phyloP scores from a whole-genome alignment of 805 yeast species.

The Maudiozyma barnettii region DNA sequence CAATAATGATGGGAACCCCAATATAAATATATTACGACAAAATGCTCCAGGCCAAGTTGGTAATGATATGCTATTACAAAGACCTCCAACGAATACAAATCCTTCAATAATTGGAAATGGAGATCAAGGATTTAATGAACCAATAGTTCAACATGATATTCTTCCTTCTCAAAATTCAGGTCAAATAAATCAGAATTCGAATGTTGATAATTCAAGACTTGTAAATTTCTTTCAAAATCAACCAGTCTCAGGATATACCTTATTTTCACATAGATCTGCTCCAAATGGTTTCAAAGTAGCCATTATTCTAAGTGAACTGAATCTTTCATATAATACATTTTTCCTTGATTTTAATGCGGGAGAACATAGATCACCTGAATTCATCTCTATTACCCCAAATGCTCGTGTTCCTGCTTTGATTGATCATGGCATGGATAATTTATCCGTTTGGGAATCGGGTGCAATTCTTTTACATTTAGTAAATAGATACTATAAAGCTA shows the following conservation, averaged over 20 bases:
- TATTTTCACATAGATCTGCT: conserved; percentile 78
- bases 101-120: not conserved
- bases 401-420: conserved; percentile 92
- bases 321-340: conserved; percentile 68
- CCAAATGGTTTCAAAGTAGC: conserved; percentile 97
- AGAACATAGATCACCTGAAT: conserved; percentile 90
- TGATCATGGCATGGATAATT: conserved; percentile 73
- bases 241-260: conserved; percentile 74
- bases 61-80: conserved; percentile 2
- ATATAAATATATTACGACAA: conserved; percentile 15
- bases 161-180: conserved; percentile 28
- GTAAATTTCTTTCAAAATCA: conserved; percentile 64
- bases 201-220: conserved; percentile 46
- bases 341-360: conserved; percentile 80
- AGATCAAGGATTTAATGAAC: not conserved
- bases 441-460: conserved; percentile 91
- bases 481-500: conserved; percentile 52
- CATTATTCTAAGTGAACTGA: conserved; percentile 75
- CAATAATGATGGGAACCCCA: not conserved
- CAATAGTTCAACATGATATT: conserved; percentile 1
- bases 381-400: conserved; percentile 88
- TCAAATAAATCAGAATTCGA: conserved; percentile 21
- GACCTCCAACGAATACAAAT: not conserved
- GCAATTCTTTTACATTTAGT: conserved; percentile 80
- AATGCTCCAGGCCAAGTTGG: not conserved